Base-by-base conservation (phyloP, 441 rosid genomes). In the Pelargonium australe region DNA sequence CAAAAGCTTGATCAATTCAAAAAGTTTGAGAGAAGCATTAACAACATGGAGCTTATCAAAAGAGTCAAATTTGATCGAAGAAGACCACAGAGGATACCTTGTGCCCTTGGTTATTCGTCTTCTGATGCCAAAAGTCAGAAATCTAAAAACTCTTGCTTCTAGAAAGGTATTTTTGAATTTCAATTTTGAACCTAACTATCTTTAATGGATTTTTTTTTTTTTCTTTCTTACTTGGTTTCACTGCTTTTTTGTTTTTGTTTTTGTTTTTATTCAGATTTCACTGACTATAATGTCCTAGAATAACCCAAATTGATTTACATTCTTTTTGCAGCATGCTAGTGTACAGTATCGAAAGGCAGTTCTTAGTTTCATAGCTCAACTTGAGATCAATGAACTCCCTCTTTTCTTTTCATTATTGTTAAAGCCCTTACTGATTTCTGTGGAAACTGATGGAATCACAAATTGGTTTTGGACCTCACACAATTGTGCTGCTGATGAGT, bases 51-150 rank as follows among this genome's bases (percentile, higher is more conserved):
- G 88, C 86, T 79, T 91, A 78, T 86, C 92, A 53, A 75, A 76
- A 78, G 94, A 89, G 72, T 84, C 88, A 7, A 41, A 62, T 75
- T 74, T 71, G 66, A 82, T 92, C 68, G 89, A 85, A 72, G 89
- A 84, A 65, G 78, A 80, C 67, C 96, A 95, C 78, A 85, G 91
- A 73, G 77, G 81, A 70, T 75, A 73, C 82, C 72, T 95, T 68
- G 78, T 85, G 67, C 92, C 97, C 67, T 47, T 88, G 64, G 89
- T 87, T 73, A 76, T 92, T 66, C 87, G 85, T 40, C 77, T 92
- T 76, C 80, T 92, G 80, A 80, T 85, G 82, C 96, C 98, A 67
- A 92, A 89, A 89, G 88, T 92, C 69, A 86, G 97, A 80, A 95
- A 85, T 73, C 78, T 87, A 76, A 90, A 88, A 85, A 85, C 72